Conservation (phyloP, 116 monocot species). For the Zostera marina region DNA sequence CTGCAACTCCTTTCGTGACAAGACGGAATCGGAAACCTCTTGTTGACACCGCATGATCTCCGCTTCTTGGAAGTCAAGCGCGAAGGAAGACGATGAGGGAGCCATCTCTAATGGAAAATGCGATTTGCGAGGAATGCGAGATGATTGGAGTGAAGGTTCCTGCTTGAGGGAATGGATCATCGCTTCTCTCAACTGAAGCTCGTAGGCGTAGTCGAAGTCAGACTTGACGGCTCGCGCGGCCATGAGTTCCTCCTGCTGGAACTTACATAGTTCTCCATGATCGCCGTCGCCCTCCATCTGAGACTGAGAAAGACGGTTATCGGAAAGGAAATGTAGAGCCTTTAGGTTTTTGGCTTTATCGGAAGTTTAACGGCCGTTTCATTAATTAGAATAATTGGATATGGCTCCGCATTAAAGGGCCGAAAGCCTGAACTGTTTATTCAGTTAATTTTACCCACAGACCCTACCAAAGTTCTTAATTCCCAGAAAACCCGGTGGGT, state of each 20-base stretch:
- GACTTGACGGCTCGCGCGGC: constrained; percentile 27
- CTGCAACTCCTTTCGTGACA: constrained; percentile 21
- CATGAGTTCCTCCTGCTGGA: constrained; percentile 26
- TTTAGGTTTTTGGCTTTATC: no score
- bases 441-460: no score
- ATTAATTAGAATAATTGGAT: no score
- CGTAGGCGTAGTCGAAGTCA: constrained; percentile 67
- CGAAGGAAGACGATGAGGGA: background rate
- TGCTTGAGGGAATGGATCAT: constrained; percentile 38
- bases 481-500: no score
- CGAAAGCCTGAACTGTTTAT: no score
- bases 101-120: background rate
- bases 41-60: constrained; percentile 39
- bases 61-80: constrained; percentile 25
- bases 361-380: no score
- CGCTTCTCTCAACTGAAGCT: constrained; percentile 63
- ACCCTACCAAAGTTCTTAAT: no score
- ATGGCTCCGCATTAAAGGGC: no score
- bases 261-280: constrained; percentile 15
- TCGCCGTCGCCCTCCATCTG: constrained; percentile 13
- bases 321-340: background rate
- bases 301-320: no score
- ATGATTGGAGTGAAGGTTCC: constrained; percentile 8
- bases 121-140: background rate
- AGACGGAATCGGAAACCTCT: constrained; percentile 24